A percentile compares a stretch with the other conserved stretches of the same genome.
Conservation (phyloP, 2,329 filamentous ascomycete genomes). For the Apiospora hydei region DNA sequence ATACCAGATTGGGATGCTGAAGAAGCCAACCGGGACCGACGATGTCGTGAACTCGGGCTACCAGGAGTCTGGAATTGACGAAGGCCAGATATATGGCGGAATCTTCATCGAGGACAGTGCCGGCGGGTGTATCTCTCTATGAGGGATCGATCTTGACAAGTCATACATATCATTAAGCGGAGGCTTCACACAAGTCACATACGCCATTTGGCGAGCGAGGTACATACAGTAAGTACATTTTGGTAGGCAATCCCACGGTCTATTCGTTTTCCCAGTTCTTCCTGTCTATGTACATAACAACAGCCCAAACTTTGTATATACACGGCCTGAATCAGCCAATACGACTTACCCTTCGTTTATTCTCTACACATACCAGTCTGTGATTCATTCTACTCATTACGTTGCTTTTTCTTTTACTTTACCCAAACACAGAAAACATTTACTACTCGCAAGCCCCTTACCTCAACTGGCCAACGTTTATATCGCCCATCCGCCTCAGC, state of each 20-base stretch:
- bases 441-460: not conserved
- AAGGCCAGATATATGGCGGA: constrained; percentile 59
- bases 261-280: not conserved
- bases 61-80: constrained; percentile 54
- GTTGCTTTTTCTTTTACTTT: not conserved
- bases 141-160: constrained; percentile 23
- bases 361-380: not conserved
- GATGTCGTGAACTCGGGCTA: constrained; percentile 59
- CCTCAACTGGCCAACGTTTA: not conserved
- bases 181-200: not conserved
- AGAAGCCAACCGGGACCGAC: constrained; percentile 60
- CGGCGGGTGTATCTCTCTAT: constrained; percentile 50
- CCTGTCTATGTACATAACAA: not conserved
- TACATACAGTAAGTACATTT: not conserved
- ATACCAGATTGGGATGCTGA: constrained; percentile 65
- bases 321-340: not conserved
- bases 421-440: not conserved
- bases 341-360: not conserved
- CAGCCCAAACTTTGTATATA: not conserved
- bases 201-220: not conserved
- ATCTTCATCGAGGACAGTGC: constrained; percentile 58
- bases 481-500: not conserved
- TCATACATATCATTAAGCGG: not conserved
- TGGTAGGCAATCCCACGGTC: not conserved
- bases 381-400: not conserved